These are phyloP conservation scores for Citrullus colocynthis DNA, from an alignment of 306 rosid genomes.

Conservation along the genomic window DNA sequence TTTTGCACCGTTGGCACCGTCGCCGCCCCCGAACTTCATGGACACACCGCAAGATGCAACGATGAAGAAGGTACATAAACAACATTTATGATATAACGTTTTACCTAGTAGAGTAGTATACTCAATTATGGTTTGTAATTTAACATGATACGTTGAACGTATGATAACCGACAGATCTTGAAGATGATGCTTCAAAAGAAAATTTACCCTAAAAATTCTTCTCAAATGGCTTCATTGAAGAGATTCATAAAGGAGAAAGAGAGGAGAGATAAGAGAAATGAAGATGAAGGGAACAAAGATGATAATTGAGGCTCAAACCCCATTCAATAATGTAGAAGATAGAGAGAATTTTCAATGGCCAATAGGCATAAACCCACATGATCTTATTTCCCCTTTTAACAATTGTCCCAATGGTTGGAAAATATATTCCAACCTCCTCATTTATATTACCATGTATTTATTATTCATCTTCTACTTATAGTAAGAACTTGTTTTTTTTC, in stretches of 20 bases:
- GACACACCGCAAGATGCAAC: slow-evolving; percentile 76
- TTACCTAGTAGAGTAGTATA: not conserved
- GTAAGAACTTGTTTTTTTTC: no score
- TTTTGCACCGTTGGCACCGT: slow-evolving; percentile 29
- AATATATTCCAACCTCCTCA: not conserved
- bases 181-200: slow-evolving; percentile 81
- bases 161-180: slow-evolving; percentile 31
- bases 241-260: slow-evolving; percentile 45
- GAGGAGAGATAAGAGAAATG: slow-evolving; percentile 22
- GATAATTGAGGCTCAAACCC: slow-evolving; percentile 25
- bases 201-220: slow-evolving; percentile 36
- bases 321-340: slow-evolving; percentile 79
- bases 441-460: not conserved
- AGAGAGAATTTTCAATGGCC: not conserved
- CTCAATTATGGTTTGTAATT: not conserved
- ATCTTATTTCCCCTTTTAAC: not conserved
- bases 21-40: slow-evolving; percentile 50
- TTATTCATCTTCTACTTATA: not conserved
- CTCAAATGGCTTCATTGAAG: slow-evolving; percentile 41
- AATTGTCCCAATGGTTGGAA: not conserved
- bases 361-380: not conserved
- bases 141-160: no score
- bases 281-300: slow-evolving; percentile 22
- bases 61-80: slow-evolving; percentile 69
- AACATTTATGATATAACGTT: not conserved